These are phyloP conservation scores for Pichia eremophila DNA, from an alignment of 805 yeast species.

Conservation along the genomic window DNA sequence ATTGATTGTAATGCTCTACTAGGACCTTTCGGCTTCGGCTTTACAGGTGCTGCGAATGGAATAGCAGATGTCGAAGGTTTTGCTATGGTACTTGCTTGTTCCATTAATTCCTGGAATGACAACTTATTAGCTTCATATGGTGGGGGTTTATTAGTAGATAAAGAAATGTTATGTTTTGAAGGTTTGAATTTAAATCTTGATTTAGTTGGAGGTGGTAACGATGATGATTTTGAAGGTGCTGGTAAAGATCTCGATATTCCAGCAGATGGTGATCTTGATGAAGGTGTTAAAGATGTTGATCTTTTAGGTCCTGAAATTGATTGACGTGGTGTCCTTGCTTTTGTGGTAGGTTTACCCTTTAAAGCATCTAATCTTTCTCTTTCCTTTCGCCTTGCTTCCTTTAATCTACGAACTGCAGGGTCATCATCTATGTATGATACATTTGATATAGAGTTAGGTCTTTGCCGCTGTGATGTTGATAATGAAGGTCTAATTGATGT, in stretches of 20 bases:
- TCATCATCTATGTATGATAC: slow-evolving; percentile 30
- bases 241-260: too few relatives aligned
- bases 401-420: slow-evolving; percentile 62
- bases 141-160: neutral
- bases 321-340: neutral
- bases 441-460: too few relatives aligned
- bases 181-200: slow-evolving; percentile 4
- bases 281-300: neutral
- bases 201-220: slow-evolving; percentile 1
- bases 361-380: slow-evolving; percentile 31
- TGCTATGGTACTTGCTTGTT: slow-evolving; percentile 55
- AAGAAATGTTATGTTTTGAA: neutral
- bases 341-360: slow-evolving; percentile 16
- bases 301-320: neutral
- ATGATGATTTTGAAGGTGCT: neutral
- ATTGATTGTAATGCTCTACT: slow-evolving; percentile 9
- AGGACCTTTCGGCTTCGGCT: neutral
- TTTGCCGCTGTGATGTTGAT: neutral
- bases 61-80: slow-evolving; percentile 37
- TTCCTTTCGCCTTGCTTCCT: slow-evolving; percentile 56
- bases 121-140: slow-evolving; percentile 32
- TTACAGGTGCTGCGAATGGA: slow-evolving; percentile 10
- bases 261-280: neutral
- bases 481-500: neutral
- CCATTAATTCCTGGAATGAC: slow-evolving; percentile 60